Evolutionary conservation across 2,329 filamentous ascomycete genomes (phyloP), one percentile per base, ranked within the genome.

Genomic region (Clarireedia paspali): DNA sequence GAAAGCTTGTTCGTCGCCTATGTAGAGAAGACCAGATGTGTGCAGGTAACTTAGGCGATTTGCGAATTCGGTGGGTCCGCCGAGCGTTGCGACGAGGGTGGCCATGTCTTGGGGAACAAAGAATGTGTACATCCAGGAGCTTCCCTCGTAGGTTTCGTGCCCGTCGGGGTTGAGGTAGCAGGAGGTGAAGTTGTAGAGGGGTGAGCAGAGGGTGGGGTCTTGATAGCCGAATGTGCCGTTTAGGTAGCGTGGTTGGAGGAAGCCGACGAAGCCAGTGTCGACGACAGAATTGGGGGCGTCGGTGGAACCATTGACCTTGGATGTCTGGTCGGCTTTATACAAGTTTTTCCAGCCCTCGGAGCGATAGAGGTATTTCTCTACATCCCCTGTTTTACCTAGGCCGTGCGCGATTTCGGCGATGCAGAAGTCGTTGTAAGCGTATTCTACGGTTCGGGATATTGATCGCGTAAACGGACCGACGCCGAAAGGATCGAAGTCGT

Each of bases 391-490:
- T 10, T 78, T 81, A 39, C 80, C 81, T 36, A 87, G 67, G 0
- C 71, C 74, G 10, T 75, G 74, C 0, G 84, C 84, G 55, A 89
- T 78, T 46, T 81, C 75, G 0, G 82, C 75, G 55, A 88, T 81
- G 61, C 79, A 82, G 64, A 81, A 91, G 71, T 91, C 87, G 60
- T 90, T 83, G 69, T 90, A 90, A 10, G 83, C 80, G 67, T 91
- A 91, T 67, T 91, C 87, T 0, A 90, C 77, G 0, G 86, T 90
- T 4, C 87, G 77, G 1, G 83, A 88, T 24, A 91, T 78, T 62
- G 79, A 85, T 9, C 88, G 77, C 0, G 87, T 89, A 68, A 86
- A 79, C 0, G 83, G 82, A 0, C 87, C 87, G 24, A 83, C 80
- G 1, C 85, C 85, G 26, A 78, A 73, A 0, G 75, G 74, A 67